Base-by-base conservation (phyloP, 441 rosid genomes). In the Pelargonium myrrhifolium region DNA sequence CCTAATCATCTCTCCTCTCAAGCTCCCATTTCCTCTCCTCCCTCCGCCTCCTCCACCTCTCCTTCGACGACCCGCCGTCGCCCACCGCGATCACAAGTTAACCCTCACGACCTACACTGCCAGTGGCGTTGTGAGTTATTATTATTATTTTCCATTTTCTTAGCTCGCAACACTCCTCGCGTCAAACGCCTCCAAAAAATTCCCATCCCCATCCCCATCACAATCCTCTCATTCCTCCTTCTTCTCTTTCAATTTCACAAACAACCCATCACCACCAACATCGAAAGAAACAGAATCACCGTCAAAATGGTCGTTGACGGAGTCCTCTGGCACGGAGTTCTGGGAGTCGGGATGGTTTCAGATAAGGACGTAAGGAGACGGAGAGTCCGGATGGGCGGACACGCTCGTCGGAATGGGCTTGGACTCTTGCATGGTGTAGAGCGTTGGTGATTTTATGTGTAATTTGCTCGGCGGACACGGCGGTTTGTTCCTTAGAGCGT, bases 31-130 rank as follows among this genome's bases (percentile, higher is more conserved):
- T n/a, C n/a, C n/a, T n/a, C n/a, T n/a, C n/a, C n/a, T n/a, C n/a
- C n/a, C n/a, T n/a, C n/a, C n/a, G n/a, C n/a, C n/a, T n/a, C n/a
- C n/a, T n/a, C n/a, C n/a, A n/a, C n/a, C n/a, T n/a, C n/a, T n/a
- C n/a, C n/a, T n/a, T n/a, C n/a, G n/a, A n/a, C n/a, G n/a, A n/a
- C n/a, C n/a, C n/a, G n/a, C n/a, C n/a, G n/a, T n/a, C n/a, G n/a
- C n/a, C n/a, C n/a, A n/a, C n/a, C n/a, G n/a, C 71, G 96, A 91
- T 84, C 99, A 91, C 78, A 93, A 89, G 77, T 83, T 93, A 80
- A 85, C 84, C 67, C 18, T 91, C 81, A 89, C 96, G 40, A 91
- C 99, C 45, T 85, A 74, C 79, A 85, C 97, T 28, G 70, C 95
- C 31, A 28, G 75, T 58, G 99, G 99, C 75, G 79, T 89, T 15